Evolutionary conservation across 75 land plant species (phyloP).

Genomic region (Picea sitchensis): DNA sequence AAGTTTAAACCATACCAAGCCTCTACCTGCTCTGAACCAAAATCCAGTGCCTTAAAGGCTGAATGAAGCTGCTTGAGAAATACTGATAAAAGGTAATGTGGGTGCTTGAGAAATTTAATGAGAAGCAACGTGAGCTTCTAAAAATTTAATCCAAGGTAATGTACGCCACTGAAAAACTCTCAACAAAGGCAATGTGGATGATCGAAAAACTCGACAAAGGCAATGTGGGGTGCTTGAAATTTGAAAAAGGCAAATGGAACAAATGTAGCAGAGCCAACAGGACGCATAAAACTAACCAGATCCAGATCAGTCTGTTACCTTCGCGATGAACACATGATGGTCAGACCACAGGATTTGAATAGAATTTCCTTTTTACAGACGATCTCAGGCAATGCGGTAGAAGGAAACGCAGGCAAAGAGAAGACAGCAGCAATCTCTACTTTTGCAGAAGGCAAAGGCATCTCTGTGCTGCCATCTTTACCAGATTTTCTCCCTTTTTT

Average conservation of each 20-base stretch:
- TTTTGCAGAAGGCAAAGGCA: constrained; percentile 10
- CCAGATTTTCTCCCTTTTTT: not conserved
- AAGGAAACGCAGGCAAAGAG: not conserved
- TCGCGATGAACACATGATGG: not conserved
- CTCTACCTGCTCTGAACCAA: not conserved
- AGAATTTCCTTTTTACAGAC: not conserved
- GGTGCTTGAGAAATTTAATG: not conserved
- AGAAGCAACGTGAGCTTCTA: not conserved
- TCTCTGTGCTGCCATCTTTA: constrained; percentile 11
- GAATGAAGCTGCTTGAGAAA: not conserved
- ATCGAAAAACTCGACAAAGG: not conserved
- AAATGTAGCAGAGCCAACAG: not conserved
- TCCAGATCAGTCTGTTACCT: constrained; percentile 7
- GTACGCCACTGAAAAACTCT: not conserved
- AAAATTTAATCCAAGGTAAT: not conserved
- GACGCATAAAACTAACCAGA: not conserved
- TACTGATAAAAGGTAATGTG: not conserved
- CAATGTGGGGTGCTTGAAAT: not conserved
- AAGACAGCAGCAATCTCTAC: constrained; percentile 7
- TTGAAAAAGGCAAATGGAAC: not conserved
- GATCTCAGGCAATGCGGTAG: not conserved
- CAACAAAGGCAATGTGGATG: not conserved
- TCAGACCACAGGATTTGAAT: not conserved
- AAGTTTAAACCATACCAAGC: too few species aligned
- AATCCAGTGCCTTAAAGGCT: not conserved